Evolutionary conservation across 345 rosid species (phyloP).

Genomic region (Corchorus capsularis): DNA sequence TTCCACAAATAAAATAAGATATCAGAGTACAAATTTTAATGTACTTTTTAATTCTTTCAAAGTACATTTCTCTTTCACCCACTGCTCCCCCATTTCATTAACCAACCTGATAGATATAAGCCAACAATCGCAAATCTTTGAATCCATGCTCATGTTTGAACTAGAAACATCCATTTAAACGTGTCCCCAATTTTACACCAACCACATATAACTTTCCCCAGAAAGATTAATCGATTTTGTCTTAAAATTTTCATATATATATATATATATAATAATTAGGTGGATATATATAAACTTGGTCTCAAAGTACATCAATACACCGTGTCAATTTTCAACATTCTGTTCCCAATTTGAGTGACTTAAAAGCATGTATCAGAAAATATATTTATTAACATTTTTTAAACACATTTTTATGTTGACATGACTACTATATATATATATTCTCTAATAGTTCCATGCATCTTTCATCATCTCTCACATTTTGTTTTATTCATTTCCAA

Average conservation of each 20-base stretch:
- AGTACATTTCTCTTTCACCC: conserved; percentile 22
- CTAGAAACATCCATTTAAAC: neutral
- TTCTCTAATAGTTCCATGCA: neutral
- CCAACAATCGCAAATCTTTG: conserved; percentile 36
- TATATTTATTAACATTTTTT: neutral
- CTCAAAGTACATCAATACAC: conserved; percentile 39
- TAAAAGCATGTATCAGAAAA: conserved; percentile 56
- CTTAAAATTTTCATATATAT: neutral
- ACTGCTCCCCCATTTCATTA: conserved; percentile 32
- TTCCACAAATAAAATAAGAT: neutral
- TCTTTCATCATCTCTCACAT: conserved; percentile 21
- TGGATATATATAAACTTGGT: conserved; percentile 45
- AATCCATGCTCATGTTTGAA: neutral
- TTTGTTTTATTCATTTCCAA: neutral
- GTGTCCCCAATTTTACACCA: too few species aligned
- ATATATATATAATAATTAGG: conserved; percentile 16
- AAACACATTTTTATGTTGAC: neutral
- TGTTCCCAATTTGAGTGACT: conserved; percentile 54
- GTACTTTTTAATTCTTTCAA: conserved; percentile 15
- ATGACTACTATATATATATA: conserved; percentile 33
- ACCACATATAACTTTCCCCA: neutral
- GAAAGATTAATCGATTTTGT: neutral
- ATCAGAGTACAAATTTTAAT: conserved; percentile 6
- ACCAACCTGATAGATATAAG: conserved; percentile 53
- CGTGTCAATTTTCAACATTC: neutral